A percentile compares a stretch with the other conserved stretches of the same genome.
phyloP scores from a whole-genome alignment of 768 basidiomycete genomes.

The Suillus ampliporus region DNA sequence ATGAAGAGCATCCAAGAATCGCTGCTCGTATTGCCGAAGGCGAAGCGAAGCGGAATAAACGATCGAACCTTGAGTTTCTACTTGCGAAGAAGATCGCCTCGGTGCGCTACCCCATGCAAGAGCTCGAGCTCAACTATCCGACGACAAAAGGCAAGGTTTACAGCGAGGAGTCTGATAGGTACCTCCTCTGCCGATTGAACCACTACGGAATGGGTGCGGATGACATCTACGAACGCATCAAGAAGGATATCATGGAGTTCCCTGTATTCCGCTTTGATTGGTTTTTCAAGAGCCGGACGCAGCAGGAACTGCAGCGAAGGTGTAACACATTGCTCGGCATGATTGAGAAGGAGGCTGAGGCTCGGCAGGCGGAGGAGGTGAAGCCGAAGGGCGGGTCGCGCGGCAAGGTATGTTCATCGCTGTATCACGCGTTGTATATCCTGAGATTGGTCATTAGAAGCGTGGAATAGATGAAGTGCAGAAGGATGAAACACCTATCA shows the following conservation, averaged over 20 bases:
- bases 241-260: constrained; percentile 95
- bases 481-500: constrained; percentile 45
- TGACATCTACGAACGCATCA: constrained; percentile 94
- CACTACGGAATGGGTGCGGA: constrained; percentile 90
- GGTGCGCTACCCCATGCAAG: constrained; percentile 93
- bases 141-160: constrained; percentile 97
- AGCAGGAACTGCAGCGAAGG: constrained; percentile 85
- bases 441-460: constrained; percentile 51
- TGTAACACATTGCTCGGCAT: constrained; percentile 88
- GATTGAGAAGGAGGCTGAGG: constrained; percentile 90
- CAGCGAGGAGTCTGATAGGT: constrained; percentile 95
- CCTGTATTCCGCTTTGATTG: constrained; percentile 98
- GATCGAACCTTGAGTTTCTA: constrained; percentile 78
- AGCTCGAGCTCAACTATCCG: constrained; percentile 93
- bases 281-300: constrained; percentile 95
- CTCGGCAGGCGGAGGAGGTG: constrained; percentile 68
- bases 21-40: constrained; percentile 87
- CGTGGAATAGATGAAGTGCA: constrained; percentile 73
- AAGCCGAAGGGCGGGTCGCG: constrained; percentile 61
- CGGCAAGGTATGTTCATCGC: constrained; percentile 59
- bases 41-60: constrained; percentile 87
- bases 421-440: constrained; percentile 5
- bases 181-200: constrained; percentile 86
- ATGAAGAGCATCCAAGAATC: constrained; percentile 76
- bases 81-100: constrained; percentile 83